phyloP scores from a whole-genome alignment of 495 filamentous ascomycete species.

The Lentithecium fluviatile region DNA sequence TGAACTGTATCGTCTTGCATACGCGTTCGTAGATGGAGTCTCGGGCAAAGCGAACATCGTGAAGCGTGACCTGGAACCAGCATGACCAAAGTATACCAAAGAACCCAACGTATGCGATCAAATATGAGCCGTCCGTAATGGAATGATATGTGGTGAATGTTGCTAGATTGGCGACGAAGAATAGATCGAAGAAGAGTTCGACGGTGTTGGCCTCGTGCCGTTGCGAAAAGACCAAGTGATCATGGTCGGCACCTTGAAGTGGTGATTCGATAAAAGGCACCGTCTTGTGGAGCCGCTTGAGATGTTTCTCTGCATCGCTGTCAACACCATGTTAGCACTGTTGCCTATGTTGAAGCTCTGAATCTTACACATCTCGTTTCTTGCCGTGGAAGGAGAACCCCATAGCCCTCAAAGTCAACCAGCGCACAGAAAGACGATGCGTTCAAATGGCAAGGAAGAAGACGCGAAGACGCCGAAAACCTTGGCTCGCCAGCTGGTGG shows the following conservation, averaged over 20 bases:
- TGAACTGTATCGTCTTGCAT: conserved; percentile 35
- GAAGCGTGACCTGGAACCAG: conserved; percentile 34
- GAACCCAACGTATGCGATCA: conserved; percentile 34
- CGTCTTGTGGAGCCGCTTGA: conserved; percentile 29
- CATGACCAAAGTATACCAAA: conserved; percentile 32
- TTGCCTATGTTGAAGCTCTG: neutral
- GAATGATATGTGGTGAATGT: conserved; percentile 54
- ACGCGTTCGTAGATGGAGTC: conserved; percentile 33
- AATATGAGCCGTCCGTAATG: conserved; percentile 24
- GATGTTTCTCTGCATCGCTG: conserved; percentile 31
- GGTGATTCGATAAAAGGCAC: conserved; percentile 32
- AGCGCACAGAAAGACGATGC: neutral
- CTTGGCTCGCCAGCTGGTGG: neutral
- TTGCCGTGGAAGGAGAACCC: conserved; percentile 17
- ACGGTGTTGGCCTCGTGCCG: conserved; percentile 54
- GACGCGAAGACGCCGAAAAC: neutral
- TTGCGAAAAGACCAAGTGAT: conserved; percentile 31
- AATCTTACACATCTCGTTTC: conserved; percentile 22
- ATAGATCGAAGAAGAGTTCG: conserved; percentile 69
- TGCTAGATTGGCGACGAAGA: conserved; percentile 67
- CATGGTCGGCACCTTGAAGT: conserved; percentile 27
- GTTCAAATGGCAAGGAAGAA: neutral
- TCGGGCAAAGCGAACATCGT: conserved; percentile 35
- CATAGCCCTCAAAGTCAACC: neutral
- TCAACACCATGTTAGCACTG: neutral